Conservation (phyloP, 2,329 filamentous ascomycete species). For the Colletotrichum melonis region DNA sequence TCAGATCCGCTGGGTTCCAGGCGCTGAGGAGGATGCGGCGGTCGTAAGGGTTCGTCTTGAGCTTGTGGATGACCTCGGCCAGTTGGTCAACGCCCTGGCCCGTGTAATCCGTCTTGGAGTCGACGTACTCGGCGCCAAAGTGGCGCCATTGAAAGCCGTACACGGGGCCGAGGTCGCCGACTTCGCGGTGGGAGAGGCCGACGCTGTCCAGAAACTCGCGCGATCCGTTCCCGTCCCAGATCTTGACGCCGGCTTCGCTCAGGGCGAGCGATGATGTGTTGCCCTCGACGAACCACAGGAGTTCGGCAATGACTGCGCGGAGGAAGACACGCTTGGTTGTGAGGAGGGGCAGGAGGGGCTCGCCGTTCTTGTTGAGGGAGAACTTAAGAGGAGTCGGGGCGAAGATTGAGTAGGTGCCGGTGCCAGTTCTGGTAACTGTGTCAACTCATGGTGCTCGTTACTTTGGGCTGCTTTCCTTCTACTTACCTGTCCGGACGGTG, state of each 20-base stretch:
- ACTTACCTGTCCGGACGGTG: conserved; percentile 84
- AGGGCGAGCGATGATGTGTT: conserved; percentile 84
- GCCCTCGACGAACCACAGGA: conserved; percentile 95
- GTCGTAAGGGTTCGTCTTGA: conserved; percentile 87
- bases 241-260: conserved; percentile 85
- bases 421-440: conserved; percentile 77
- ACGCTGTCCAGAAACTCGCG: conserved; percentile 89
- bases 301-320: conserved; percentile 88
- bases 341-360: conserved; percentile 85
- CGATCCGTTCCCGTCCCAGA: conserved; percentile 98
- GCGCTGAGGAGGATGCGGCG: conserved; percentile 89
- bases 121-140: conserved; percentile 91
- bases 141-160: conserved; percentile 99
- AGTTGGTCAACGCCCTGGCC: conserved; percentile 94
- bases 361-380: conserved; percentile 73
- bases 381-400: conserved; percentile 90
- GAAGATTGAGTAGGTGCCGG: conserved; percentile 90
- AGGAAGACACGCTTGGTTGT: conserved; percentile 98
- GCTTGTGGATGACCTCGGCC: conserved; percentile 87
- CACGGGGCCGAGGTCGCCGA: conserved; percentile 92
- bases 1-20: conserved; percentile 91
- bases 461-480: not conserved
- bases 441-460: conserved; percentile 1
- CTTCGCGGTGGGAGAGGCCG: conserved; percentile 82
- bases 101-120: conserved; percentile 82